Evolutionary conservation across 768 basidiomycete species (phyloP), one percentile per base, ranked within the genome.

Genomic region (Russula earlei): DNA sequence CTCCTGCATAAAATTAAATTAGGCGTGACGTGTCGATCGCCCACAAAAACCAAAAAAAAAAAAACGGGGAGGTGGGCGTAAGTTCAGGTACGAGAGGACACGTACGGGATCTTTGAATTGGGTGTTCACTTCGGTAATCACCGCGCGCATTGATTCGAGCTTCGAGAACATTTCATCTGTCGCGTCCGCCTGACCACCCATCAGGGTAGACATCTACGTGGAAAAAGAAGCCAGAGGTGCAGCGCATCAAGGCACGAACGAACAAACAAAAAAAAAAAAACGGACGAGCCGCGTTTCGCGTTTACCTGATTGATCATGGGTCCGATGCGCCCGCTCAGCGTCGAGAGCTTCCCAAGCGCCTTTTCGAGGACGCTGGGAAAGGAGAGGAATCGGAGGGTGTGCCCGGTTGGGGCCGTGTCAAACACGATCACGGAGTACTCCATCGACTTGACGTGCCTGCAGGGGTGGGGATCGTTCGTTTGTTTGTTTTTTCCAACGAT

Each of bases 351-450:
- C 8, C 92, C 91, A 2, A 98, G 74, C 1, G 96, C 96, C 70
- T 98, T 98, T 72, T 98, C 96, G 9, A 99, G 78, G 5, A 99
- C 96, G 19, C 85, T 88, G 0, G 96, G 96, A 80, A 99, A 99
- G n/a, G 93, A 96, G 40, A 99, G 76, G 77, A 99, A 99, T 41
- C 96, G 91, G 6, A 98, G 80, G 0, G 96, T 99, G 72, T 99
- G 96, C 0, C 96, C 96, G 3, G 96, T 99, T 2, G 96, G 96
- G 34, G 96, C 96, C 1, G 96, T 99, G 68, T 99, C 96, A 67
- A 99, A 99, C 34, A 99, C 94, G 67, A 99, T 98, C 56, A 96
- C 94, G n/a, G 92, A 95, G 77, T 94, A 99, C 72, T 97, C 85
- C 94, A 99, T 98, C 19, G 95, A 97, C 72, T 99, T 97, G 71